These are phyloP conservation scores for Salix suchowensis DNA, from an alignment of 345 rosid genomes.

Conservation along the genomic window DNA sequence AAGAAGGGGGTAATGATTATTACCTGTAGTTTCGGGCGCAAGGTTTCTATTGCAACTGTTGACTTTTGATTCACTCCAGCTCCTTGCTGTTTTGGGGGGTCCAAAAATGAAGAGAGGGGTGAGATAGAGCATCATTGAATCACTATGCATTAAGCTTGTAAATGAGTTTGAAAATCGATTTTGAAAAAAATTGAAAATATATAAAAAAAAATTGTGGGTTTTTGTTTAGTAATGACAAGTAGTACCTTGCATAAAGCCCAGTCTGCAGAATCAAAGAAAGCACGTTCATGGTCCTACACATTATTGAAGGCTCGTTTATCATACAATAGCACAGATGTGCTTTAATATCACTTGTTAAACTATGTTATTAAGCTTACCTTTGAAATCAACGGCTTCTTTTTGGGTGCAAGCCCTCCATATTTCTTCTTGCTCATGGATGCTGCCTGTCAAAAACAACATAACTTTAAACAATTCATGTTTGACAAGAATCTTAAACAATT, in stretches of 20 bases:
- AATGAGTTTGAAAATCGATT: too few species aligned
- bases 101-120: not conserved
- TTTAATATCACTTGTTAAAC: not conserved
- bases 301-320: not conserved
- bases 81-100: conserved; percentile 49
- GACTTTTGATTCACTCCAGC: conserved; percentile 46
- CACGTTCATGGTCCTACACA: conserved; percentile 64
- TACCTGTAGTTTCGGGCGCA: conserved; percentile 74
- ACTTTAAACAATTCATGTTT: not conserved
- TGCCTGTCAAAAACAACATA: conserved; percentile 19
- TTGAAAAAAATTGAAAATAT: too few species aligned
- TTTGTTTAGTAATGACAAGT: not conserved
- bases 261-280: conserved; percentile 92
- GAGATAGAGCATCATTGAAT: not conserved
- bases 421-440: conserved; percentile 36
- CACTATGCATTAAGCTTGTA: not conserved
- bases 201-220: not conserved
- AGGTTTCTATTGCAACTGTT: conserved; percentile 47
- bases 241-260: conserved; percentile 82
- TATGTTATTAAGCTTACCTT: conserved; percentile 29
- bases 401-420: conserved; percentile 73
- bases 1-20: too few species aligned
- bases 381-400: conserved; percentile 78
- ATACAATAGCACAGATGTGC: not conserved
- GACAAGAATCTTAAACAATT: not conserved